Conservation (phyloP, 495 filamentous ascomycete species). For the Aspergillus nanangensis region DNA sequence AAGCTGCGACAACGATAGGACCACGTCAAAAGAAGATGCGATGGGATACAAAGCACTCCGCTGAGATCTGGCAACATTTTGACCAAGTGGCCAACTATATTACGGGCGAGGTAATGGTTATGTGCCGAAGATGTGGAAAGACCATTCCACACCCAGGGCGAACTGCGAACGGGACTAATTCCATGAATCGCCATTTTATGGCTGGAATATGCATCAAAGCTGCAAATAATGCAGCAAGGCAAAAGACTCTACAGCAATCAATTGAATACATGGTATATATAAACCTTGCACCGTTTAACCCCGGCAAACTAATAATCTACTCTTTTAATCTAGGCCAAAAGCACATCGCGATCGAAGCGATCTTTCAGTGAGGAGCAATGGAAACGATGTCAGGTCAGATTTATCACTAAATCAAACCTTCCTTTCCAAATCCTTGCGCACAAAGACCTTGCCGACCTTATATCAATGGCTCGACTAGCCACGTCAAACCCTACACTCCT, state of each 20-base stretch:
- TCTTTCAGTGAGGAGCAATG: not conserved
- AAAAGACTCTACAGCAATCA: not conserved
- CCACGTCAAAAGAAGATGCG: not conserved
- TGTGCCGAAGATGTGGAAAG: constrained; percentile 2
- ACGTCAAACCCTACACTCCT: not conserved
- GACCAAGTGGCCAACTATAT: constrained; percentile 8
- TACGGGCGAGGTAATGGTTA: constrained; percentile 11
- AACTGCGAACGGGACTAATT: not conserved
- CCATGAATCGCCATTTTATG: not conserved
- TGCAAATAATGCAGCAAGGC: not conserved
- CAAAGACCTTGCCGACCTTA: not conserved
- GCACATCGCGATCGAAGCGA: not conserved
- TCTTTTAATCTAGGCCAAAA: not conserved
- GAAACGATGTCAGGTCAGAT: not conserved
- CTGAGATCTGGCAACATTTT: constrained; percentile 6
- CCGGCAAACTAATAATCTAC: not conserved
- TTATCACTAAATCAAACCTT: not conserved
- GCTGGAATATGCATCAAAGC: not conserved
- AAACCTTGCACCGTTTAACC: not conserved
- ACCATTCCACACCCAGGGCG: constrained; percentile 4
- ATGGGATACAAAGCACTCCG: not conserved
- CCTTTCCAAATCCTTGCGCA: not conserved
- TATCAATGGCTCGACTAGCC: constrained; percentile 1
- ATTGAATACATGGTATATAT: not conserved
- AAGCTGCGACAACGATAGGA: constrained; percentile 2